A percentile compares a stretch with the other conserved stretches of the same genome.
Evolutionary conservation across 495 filamentous ascomycete species (phyloP).

Genomic region (Tricharina praecox): DNA sequence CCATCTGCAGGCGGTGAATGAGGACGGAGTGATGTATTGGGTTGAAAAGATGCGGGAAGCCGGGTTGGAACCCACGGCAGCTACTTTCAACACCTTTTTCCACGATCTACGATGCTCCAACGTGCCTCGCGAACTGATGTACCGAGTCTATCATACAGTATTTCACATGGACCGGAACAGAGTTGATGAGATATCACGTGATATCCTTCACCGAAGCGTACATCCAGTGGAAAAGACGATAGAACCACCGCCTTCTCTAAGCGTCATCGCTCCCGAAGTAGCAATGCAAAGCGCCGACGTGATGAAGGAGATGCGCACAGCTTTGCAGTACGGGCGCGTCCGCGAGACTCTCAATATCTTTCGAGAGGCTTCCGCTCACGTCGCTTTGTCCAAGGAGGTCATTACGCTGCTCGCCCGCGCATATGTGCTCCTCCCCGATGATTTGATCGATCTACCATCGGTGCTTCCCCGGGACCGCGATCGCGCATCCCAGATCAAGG

Average conservation of each 20-base stretch:
- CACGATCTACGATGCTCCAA: conserved; percentile 12
- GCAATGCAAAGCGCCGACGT: background rate
- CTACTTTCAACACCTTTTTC: conserved; percentile 22
- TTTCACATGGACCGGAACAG: conserved; percentile 4
- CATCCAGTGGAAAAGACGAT: background rate
- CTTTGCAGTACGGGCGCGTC: background rate
- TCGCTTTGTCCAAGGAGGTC: background rate
- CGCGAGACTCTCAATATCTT: background rate
- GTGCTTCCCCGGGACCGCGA: background rate
- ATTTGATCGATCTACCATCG: background rate
- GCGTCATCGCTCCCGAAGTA: background rate
- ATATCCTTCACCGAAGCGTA: background rate
- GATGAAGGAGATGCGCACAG: background rate
- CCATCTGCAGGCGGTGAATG: conserved; percentile 7
- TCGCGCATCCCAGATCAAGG: background rate
- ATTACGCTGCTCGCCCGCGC: background rate
- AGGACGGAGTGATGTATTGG: conserved; percentile 11
- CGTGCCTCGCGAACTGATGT: background rate
- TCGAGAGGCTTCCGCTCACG: background rate
- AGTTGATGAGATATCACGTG: conserved; percentile 1
- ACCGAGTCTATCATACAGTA: conserved; percentile 1
- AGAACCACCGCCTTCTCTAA: background rate
- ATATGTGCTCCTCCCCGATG: background rate
- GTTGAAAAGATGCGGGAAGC: conserved; percentile 12
- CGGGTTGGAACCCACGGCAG: conserved; percentile 14